Evolutionary conservation across 129 eudicot genomes (phyloP).

Genomic region (Arctium minus): DNA sequence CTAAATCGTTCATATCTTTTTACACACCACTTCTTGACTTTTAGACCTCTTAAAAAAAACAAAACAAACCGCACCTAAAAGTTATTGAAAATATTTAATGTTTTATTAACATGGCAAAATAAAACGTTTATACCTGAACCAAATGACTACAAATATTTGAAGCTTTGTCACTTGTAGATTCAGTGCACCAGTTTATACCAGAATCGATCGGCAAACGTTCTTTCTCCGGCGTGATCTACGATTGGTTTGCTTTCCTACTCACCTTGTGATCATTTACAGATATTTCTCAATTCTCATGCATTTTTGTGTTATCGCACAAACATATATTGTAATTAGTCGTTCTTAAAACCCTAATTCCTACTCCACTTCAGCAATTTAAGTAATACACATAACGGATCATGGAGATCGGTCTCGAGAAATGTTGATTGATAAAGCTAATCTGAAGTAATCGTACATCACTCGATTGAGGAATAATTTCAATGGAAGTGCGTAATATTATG

Average conservation of each 20-base stretch:
- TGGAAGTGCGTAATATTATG: background rate
- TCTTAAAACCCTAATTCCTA: conserved; percentile 26
- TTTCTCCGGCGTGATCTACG: conserved; percentile 21
- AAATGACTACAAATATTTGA: background rate
- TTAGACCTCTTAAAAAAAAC: no score
- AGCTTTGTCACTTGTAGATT: conserved; percentile 7
- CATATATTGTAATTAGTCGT: background rate
- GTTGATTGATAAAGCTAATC: conserved; percentile 5
- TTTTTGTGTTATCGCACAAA: background rate
- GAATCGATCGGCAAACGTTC: conserved; percentile 3
- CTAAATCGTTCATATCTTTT: no score
- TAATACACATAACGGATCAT: conserved; percentile 5
- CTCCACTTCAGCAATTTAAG: conserved; percentile 9
- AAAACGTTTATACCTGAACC: background rate
- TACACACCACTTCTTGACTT: no score
- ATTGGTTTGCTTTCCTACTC: conserved; percentile 23
- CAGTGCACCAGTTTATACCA: background rate
- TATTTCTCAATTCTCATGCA: conserved; percentile 10
- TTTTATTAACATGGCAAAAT: no score
- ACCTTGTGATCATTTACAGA: background rate
- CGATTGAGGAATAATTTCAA: background rate
- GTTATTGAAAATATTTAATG: no score
- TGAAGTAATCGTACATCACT: conserved; percentile 9
- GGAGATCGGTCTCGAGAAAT: conserved; percentile 16
- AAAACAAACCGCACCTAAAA: no score